phyloP scores from a whole-genome alignment of 2,329 filamentous ascomycete genomes.

The Aspergillus thermomutatus region DNA sequence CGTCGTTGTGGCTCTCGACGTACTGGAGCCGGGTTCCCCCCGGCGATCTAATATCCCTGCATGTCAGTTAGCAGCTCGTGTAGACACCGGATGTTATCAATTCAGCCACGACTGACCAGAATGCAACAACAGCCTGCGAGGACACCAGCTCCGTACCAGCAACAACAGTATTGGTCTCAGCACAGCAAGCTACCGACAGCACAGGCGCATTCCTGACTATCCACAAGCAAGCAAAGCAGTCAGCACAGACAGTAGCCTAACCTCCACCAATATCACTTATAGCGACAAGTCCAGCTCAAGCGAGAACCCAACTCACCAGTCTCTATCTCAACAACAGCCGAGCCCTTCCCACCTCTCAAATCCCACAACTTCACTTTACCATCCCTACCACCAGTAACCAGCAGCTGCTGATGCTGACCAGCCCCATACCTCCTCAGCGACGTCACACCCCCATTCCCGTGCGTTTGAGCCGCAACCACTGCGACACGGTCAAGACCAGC shows the following conservation, averaged over 20 bases:
- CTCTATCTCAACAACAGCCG: slow-evolving; percentile 32
- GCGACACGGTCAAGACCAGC: slow-evolving; percentile 30
- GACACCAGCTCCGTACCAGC: slow-evolving; percentile 54
- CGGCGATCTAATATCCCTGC: slow-evolving; percentile 44
- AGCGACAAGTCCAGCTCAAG: neutral
- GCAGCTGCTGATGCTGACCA: slow-evolving; percentile 21
- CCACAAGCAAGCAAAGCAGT: slow-evolving; percentile 3
- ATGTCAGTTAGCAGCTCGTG: slow-evolving; percentile 24
- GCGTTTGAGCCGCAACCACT: slow-evolving; percentile 26
- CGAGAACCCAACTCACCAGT: slow-evolving; percentile 28
- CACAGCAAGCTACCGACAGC: slow-evolving; percentile 51
- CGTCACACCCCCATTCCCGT: slow-evolving; percentile 36
- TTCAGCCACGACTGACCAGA: slow-evolving; percentile 39
- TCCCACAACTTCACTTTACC: slow-evolving; percentile 43
- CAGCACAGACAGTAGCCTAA: neutral
- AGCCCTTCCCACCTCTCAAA: slow-evolving; percentile 28
- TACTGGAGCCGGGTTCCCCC: slow-evolving; percentile 36
- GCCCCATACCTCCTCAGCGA: slow-evolving; percentile 30
- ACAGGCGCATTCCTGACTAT: slow-evolving; percentile 49
- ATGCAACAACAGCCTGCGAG: slow-evolving; percentile 39
- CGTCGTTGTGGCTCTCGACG: slow-evolving; percentile 53
- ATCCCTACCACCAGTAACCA: slow-evolving; percentile 40
- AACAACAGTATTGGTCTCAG: slow-evolving; percentile 47
- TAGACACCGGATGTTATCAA: neutral
- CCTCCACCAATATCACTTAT: neutral